Evolutionary conservation across 768 basidiomycete genomes (phyloP), one percentile per base, ranked within the genome.

Genomic region (Leucocoprinus leucothites): DNA sequence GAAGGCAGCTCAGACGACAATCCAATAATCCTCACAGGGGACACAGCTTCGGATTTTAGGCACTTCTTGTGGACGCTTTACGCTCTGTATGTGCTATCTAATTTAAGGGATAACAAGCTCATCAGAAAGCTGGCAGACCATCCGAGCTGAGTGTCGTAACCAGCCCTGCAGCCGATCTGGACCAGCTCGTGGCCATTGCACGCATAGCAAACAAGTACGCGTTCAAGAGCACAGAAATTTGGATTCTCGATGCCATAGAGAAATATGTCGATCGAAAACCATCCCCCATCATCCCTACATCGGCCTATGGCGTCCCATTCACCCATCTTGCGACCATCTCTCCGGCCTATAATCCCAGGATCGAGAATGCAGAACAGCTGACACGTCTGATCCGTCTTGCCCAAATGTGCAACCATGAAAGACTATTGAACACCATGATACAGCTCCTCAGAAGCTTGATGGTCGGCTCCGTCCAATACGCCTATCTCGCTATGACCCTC

Each of bases 31-130:
- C 74, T 91, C 28, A 67, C 68, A 1, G 88, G 87, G 0, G 86
- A 90, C 57, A 81, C 79, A 0, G 75, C 79, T 8, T 68, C 76
- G 2, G 86, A 90, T 65, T 91, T 91, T 64, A 77, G 79, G 47
- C 78, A 85, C 64, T 87, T 91, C 61, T 76, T 91, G 28, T 88
- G 85, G 85, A 82, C 82, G 1, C 67, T 90, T n/a, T 90, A 91
- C 61, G 86, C 87, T 6, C 63, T 90, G 21, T 90, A 91, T 61
- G 86, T 87, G 4, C 62, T 86, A 26, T 8, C 24, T 49, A 18
- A 40, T 24, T 50, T 16, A 58, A 35, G 18, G 11, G 49, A 16
- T 26, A 43, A n/a, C 48, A 50, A 34, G 56, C 45, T 58, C n/a
- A 44, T 41, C n/a, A 26, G n/a, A 21, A 34, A 4, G 14, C n/a